A percentile compares a stretch with the other conserved stretches of the same genome.
Evolutionary conservation across 164 flowering plant genomes (phyloP).

Genomic region (Chloranthus sessilifolius): DNA sequence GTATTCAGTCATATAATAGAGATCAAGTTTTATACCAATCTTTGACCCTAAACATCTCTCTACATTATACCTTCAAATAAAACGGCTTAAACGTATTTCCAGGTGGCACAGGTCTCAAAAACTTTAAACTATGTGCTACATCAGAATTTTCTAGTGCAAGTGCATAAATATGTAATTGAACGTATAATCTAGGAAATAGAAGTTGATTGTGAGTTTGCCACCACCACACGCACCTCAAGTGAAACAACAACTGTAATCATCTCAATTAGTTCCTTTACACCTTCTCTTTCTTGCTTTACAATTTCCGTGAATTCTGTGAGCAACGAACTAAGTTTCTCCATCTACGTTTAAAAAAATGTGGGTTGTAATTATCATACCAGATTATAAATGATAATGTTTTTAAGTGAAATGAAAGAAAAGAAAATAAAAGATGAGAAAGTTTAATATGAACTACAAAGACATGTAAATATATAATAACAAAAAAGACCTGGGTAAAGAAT

Average conservation of each 20-base stretch:
- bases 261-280: constrained; percentile 29
- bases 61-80: too few relatives aligned
- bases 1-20: too few relatives aligned
- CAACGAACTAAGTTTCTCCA: constrained; percentile 27
- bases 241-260: constrained; percentile 19
- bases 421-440: neutral
- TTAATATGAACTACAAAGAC: neutral
- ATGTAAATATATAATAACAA: neutral
- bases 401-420: neutral
- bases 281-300: constrained; percentile 29
- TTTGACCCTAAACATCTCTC: too few relatives aligned
- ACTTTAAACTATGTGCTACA: too few relatives aligned
- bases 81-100: too few relatives aligned
- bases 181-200: neutral
- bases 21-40: too few relatives aligned
- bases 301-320: constrained; percentile 31
- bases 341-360: constrained; percentile 18
- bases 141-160: too few relatives aligned
- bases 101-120: neutral
- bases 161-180: neutral
- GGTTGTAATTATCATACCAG: neutral
- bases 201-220: too few relatives aligned
- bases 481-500: constrained; percentile 42
- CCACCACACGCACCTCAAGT: constrained; percentile 31
- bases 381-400: neutral